phyloP scores from a whole-genome alignment of 805 yeast species.

The Wickerhamomyces strasburgensis region DNA sequence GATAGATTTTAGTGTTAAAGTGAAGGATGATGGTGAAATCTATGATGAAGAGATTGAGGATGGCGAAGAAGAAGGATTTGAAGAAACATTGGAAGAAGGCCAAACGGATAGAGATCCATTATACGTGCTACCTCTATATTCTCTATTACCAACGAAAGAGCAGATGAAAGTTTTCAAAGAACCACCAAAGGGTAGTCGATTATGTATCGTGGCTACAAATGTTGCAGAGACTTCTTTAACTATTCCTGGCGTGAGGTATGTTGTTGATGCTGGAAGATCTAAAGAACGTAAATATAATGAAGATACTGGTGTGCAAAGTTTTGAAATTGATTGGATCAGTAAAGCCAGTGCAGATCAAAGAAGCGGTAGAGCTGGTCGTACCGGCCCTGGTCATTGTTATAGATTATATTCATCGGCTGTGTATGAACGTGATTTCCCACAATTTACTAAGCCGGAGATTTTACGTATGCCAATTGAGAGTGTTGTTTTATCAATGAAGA shows the following conservation, averaged over 20 bases:
- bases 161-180: conserved; percentile 88
- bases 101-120: conserved; percentile 74
- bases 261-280: conserved; percentile 90
- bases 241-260: conserved; percentile 92
- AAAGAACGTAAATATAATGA: conserved; percentile 83
- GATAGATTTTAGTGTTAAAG: conserved; percentile 61
- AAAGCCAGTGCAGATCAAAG: conserved; percentile 96
- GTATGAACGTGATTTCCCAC: conserved; percentile 76
- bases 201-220: conserved; percentile 93
- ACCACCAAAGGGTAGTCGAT: conserved; percentile 81
- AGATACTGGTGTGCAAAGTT: conserved; percentile 87
- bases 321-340: conserved; percentile 85
- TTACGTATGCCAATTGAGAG: conserved; percentile 95
- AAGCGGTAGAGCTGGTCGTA: conserved; percentile 96
- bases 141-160: conserved; percentile 87
- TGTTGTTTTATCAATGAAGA: conserved; percentile 91
- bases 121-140: conserved; percentile 87
- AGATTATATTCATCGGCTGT: conserved; percentile 91
- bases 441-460: conserved; percentile 86
- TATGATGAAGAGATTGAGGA: conserved; percentile 34
- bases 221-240: conserved; percentile 98
- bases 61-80: conserved; percentile 53
- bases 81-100: conserved; percentile 66
- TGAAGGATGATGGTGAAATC: conserved; percentile 28
- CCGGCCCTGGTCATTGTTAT: conserved; percentile 98